A percentile compares a stretch with the other conserved stretches of the same genome.
Conservation (phyloP, 495 filamentous ascomycete genomes). For the Cercophora newfieldiana region DNA sequence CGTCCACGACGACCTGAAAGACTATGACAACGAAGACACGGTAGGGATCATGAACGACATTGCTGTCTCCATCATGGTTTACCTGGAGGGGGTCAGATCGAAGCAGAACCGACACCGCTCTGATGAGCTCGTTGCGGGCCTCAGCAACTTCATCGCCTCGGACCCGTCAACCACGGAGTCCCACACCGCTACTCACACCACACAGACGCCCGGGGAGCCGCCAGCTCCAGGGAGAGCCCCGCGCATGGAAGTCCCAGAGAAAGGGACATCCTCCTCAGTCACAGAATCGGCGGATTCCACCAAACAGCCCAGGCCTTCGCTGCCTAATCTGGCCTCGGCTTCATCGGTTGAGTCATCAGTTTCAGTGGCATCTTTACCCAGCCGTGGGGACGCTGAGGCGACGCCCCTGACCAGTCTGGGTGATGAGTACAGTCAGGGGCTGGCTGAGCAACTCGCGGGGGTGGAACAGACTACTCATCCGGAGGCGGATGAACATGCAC, state of each 20-base stretch:
- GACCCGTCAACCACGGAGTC: not conserved
- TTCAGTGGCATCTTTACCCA: slow-evolving; percentile 2
- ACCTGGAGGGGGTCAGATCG: slow-evolving; percentile 42
- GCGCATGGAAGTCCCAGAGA: not conserved
- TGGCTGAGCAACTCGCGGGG: slow-evolving; percentile 22
- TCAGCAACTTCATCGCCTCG: slow-evolving; percentile 40
- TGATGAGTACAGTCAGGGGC: slow-evolving; percentile 12
- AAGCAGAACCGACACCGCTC: slow-evolving; percentile 36
- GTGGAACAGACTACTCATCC: not conserved
- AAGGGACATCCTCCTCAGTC: not conserved
- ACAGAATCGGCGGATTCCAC: not conserved
- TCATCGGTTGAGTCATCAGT: slow-evolving; percentile 27
- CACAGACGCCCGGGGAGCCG: no score
- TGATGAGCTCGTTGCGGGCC: slow-evolving; percentile 41
- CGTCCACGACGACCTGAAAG: slow-evolving; percentile 33
- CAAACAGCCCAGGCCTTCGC: not conserved
- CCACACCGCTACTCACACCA: not conserved
- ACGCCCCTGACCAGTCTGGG: slow-evolving; percentile 25
- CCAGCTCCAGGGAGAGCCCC: not conserved
- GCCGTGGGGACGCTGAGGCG: not conserved
- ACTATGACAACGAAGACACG: slow-evolving; percentile 33
- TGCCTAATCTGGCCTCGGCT: slow-evolving; percentile 10
- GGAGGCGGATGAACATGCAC: not conserved
- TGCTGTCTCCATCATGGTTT: slow-evolving; percentile 44
- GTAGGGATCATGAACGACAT: slow-evolving; percentile 43